phyloP scores from a whole-genome alignment of 78 protist species.

The Emiliania huxleyi region DNA sequence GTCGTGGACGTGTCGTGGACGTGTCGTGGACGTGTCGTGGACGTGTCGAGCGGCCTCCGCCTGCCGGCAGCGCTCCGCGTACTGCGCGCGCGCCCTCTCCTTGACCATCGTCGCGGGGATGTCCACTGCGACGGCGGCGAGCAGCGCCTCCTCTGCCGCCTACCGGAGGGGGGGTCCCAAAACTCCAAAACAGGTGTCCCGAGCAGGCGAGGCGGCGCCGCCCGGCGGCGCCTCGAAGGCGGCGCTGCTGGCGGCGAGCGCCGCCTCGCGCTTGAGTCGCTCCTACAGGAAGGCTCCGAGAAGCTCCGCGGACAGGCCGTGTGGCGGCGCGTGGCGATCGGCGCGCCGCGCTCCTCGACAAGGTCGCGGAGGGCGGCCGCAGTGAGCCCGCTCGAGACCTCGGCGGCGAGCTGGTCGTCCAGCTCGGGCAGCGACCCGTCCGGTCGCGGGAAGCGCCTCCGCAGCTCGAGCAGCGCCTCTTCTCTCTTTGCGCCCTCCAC shows the following conservation, averaged over 20 bases:
- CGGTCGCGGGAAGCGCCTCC: neutral
- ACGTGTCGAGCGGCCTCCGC: neutral
- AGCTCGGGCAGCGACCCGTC: neutral
- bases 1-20: too few relatives aligned
- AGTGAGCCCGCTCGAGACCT: neutral
- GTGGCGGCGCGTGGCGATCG: too few relatives aligned
- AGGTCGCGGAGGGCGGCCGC: neutral
- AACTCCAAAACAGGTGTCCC: too few relatives aligned
- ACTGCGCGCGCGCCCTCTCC: neutral
- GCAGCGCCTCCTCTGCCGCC: neutral
- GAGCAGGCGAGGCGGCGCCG: too few relatives aligned
- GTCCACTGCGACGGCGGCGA: neutral
- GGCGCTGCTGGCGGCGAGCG: neutral
- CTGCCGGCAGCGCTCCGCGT: neutral
- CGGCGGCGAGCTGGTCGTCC: neutral
- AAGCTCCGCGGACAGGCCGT: neutral
- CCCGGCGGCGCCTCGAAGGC: neutral
- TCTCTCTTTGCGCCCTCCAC: neutral
- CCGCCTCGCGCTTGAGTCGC: neutral
- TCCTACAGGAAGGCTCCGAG: neutral
- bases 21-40: too few relatives aligned
- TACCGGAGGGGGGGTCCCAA: neutral
- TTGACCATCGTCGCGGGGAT: neutral
- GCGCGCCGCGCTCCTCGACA: too few relatives aligned
- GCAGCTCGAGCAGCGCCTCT: neutral